Conservation (phyloP, 768 basidiomycete species). For the Boletus reticulatus region DNA sequence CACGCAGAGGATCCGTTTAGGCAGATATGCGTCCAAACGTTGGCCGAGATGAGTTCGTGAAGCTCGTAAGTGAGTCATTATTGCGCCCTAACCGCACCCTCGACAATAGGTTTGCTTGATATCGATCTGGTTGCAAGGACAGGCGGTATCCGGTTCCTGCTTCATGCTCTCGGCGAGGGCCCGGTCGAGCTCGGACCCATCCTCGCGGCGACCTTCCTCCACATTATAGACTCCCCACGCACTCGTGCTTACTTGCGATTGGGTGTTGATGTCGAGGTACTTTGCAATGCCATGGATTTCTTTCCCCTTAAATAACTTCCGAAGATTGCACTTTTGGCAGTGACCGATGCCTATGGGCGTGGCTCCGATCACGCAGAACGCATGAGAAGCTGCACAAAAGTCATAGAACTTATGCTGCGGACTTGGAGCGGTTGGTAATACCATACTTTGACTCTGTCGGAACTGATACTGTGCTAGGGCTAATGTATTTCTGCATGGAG, state of each 20-base stretch:
- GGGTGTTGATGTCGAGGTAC: constrained; percentile 87
- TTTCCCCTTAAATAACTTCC: background rate
- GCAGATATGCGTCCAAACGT: constrained; percentile 76
- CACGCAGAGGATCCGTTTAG: constrained; percentile 89
- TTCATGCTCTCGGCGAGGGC: constrained; percentile 88
- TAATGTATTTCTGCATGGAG: constrained; percentile 93
- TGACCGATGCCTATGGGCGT: constrained; percentile 92
- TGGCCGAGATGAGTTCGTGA: constrained; percentile 82
- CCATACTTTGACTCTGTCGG: background rate
- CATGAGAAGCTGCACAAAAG: constrained; percentile 72
- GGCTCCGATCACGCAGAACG: constrained; percentile 74
- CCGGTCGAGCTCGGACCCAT: constrained; percentile 78
- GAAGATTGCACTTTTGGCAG: constrained; percentile 81
- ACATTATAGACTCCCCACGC: constrained; percentile 81
- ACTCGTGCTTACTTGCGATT: constrained; percentile 75
- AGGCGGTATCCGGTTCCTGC: constrained; percentile 81
- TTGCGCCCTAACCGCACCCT: constrained; percentile 7
- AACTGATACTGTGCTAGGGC: constrained; percentile 45
- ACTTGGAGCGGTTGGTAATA: constrained; percentile 85
- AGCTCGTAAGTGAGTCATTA: constrained; percentile 2
- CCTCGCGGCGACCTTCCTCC: constrained; percentile 76
- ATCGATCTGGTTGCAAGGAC: constrained; percentile 76
- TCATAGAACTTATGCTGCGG: constrained; percentile 80
- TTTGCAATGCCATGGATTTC: constrained; percentile 10
- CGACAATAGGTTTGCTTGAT: constrained; percentile 74